Conservation (phyloP, 176 grass and related monocot species). For the Aegilops sharonensis region DNA sequence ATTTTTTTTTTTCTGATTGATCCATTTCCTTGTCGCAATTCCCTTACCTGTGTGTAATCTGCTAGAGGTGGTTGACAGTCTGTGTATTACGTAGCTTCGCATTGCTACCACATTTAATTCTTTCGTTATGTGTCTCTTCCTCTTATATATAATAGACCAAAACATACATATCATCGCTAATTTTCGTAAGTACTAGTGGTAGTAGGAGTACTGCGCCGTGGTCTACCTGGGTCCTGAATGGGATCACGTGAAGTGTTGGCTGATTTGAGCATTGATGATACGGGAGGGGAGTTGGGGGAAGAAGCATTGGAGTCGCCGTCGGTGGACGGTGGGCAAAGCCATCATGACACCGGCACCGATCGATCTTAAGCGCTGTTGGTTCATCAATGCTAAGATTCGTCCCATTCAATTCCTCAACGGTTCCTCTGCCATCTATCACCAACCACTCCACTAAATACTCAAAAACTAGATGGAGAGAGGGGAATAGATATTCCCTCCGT, state of each 20-base stretch:
- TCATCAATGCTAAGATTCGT: slow-evolving; percentile 31
- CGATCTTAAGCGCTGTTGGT: background rate
- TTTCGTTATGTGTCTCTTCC: background rate
- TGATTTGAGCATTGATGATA: background rate
- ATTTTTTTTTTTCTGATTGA: background rate
- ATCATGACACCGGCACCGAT: background rate
- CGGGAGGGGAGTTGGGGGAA: background rate
- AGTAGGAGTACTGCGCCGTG: background rate
- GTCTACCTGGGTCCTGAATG: background rate
- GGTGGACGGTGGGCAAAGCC: slow-evolving; percentile 1
- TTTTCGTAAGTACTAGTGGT: background rate
- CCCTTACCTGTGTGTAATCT: slow-evolving; percentile 6
- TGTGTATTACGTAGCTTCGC: background rate
- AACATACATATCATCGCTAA: background rate
- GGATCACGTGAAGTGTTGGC: background rate
- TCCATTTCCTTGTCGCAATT: slow-evolving; percentile 5
- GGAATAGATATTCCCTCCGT: too few species aligned
- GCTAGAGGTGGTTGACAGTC: slow-evolving; percentile 6
- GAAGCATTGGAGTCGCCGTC: slow-evolving; percentile 21
- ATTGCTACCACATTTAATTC: background rate
- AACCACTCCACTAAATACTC: background rate
- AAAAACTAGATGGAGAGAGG: too few species aligned
- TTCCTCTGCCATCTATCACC: background rate
- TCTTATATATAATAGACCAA: background rate
- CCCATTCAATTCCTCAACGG: slow-evolving; percentile 15